Conservation (phyloP, 176 grass and related monocot genomes). For the Coix lacrymajobi region DNA sequence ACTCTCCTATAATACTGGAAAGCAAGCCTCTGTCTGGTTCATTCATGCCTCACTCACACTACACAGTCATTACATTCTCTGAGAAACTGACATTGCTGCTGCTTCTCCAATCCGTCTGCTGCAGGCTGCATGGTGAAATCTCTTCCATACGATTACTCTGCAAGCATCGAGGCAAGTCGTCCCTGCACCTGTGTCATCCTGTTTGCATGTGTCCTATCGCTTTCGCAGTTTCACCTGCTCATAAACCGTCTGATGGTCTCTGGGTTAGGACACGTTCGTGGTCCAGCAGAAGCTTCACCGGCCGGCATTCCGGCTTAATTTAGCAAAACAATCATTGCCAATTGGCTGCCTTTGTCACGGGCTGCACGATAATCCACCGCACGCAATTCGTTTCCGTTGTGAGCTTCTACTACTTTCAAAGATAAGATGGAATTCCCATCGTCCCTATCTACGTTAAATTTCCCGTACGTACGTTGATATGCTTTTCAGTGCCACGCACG, state of each 20-base stretch:
- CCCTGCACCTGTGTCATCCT: neutral
- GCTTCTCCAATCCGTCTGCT: neutral
- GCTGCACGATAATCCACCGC: neutral
- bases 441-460: neutral
- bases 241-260: neutral
- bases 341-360: constrained; percentile 10
- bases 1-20: neutral
- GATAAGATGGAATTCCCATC: constrained; percentile 14
- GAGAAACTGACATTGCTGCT: neutral
- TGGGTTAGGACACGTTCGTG: neutral
- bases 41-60: neutral
- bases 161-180: constrained; percentile 54
- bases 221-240: neutral
- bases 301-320: neutral
- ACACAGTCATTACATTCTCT: neutral
- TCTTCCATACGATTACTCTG: constrained; percentile 65
- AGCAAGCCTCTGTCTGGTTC: too few species aligned
- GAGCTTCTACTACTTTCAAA: neutral
- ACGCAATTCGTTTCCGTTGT: constrained; percentile 27
- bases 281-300: neutral
- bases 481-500: constrained; percentile 25
- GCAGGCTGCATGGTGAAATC: constrained; percentile 34
- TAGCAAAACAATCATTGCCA: neutral
- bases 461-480: neutral
- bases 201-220: neutral